Percentiles rank a stretch among this genome's conserved stretches.
These are phyloP conservation scores for Aspergillus sp. DNA, from an alignment of 2,329 filamentous ascomycete genomes.

Conservation along the genomic window DNA sequence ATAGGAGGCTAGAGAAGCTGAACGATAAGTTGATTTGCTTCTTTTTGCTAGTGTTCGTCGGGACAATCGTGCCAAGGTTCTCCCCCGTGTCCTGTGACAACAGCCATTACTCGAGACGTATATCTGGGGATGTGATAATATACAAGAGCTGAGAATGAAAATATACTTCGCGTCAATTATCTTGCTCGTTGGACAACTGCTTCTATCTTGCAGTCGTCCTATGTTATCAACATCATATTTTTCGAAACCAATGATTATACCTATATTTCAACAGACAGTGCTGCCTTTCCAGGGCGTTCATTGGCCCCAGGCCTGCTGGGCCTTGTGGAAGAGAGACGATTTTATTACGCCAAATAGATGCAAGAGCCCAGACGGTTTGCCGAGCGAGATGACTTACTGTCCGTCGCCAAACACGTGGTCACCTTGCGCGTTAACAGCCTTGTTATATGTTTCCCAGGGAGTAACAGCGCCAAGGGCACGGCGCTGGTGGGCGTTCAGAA, in stretches of 20 bases:
- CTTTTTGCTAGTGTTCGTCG: not conserved
- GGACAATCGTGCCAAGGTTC: not conserved
- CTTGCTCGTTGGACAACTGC: not conserved
- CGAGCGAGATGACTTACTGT: not conserved
- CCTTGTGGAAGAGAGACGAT: not conserved
- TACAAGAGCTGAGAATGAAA: not conserved
- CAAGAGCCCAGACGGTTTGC: not conserved
- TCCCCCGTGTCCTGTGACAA: not conserved
- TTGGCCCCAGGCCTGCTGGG: not conserved
- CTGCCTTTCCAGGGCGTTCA: not conserved
- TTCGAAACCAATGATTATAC: not conserved
- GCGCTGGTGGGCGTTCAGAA: conserved; percentile 86
- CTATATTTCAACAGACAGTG: not conserved
- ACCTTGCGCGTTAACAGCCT: conserved; percentile 56
- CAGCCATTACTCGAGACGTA: not conserved
- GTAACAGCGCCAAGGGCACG: conserved; percentile 87
- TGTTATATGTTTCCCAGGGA: conserved; percentile 80
- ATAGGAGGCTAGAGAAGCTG: not conserved
- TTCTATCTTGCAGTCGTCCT: not conserved
- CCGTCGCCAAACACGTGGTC: conserved; percentile 5
- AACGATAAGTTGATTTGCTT: not conserved
- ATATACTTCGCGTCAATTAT: not conserved
- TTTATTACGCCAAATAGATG: not conserved
- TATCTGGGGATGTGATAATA: not conserved
- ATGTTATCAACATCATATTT: not conserved